phyloP scores from a whole-genome alignment of 1,139 yeast genomes.

The Debaryomyces nepalensis region DNA sequence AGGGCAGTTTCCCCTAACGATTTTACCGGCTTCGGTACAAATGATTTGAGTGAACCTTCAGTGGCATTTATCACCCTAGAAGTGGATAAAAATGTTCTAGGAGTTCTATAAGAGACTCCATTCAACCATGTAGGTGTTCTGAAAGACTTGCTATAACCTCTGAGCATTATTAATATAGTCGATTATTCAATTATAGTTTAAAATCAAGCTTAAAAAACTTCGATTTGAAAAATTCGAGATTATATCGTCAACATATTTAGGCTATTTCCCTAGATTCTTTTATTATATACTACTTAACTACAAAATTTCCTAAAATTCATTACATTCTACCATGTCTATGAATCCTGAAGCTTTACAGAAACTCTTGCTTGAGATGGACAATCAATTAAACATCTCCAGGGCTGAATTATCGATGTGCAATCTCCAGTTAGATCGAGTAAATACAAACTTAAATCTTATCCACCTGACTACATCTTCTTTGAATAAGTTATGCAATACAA shows the following conservation, averaged over 20 bases:
- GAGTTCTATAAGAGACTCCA: neutral
- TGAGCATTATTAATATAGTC: conserved; percentile 12
- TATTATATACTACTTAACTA: neutral
- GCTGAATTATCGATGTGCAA: conserved; percentile 69
- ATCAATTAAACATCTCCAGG: conserved; percentile 59
- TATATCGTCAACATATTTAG: neutral
- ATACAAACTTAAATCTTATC: conserved; percentile 62
- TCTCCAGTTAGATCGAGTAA: conserved; percentile 59
- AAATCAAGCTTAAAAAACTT: conserved; percentile 1
- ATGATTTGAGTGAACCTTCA: conserved; percentile 17
- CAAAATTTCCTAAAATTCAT: neutral
- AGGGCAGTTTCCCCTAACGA: conserved; percentile 44
- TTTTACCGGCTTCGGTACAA: conserved; percentile 14
- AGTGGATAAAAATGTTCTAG: conserved; percentile 4
- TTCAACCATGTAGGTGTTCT: neutral
- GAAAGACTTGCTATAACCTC: conserved; percentile 10
- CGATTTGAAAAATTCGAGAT: conserved; percentile 5
- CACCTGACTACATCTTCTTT: conserved; percentile 62
- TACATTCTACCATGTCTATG: conserved; percentile 29
- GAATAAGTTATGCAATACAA: conserved; percentile 36
- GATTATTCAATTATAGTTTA: neutral
- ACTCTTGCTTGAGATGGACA: conserved; percentile 64
- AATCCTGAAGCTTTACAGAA: conserved; percentile 59
- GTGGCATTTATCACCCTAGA: conserved; percentile 15
- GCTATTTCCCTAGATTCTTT: neutral